phyloP scores from a whole-genome alignment of 306 rosid genomes.

The Cucumis hystrix region DNA sequence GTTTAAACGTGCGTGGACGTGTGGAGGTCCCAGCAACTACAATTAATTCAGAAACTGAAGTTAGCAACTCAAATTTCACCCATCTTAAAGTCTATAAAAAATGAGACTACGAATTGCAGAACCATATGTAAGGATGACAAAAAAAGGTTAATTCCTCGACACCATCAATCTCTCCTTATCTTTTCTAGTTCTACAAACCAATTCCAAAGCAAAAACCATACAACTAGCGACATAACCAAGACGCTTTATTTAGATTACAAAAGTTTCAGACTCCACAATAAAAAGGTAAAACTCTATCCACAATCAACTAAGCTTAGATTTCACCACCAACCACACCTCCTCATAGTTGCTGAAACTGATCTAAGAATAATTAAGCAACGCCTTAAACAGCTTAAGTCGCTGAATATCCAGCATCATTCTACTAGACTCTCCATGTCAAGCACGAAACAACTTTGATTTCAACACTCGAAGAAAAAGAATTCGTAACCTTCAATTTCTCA shows the following conservation, averaged over 20 bases:
- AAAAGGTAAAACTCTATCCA: background rate
- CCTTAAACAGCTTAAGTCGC: background rate
- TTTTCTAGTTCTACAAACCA: background rate
- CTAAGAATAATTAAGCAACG: background rate
- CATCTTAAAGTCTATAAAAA: background rate
- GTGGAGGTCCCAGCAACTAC: constrained; percentile 81
- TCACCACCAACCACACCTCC: background rate
- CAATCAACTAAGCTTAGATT: background rate
- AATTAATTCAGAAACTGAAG: constrained; percentile 20
- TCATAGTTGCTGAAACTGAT: background rate
- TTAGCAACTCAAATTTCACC: background rate
- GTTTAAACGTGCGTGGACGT: constrained; percentile 62
- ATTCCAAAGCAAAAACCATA: background rate
- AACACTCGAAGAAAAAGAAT: background rate
- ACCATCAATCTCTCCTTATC: background rate
- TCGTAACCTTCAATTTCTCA: background rate
- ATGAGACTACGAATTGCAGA: background rate
- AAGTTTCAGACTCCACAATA: background rate
- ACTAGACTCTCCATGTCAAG: background rate
- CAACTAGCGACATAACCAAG: background rate
- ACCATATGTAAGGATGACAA: no score
- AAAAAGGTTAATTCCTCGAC: background rate
- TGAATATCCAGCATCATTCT: background rate
- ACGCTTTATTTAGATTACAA: background rate
- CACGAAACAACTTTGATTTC: background rate